phyloP scores from a whole-genome alignment of 2,329 filamentous ascomycete genomes.

The Keithomyces neogunnii region DNA sequence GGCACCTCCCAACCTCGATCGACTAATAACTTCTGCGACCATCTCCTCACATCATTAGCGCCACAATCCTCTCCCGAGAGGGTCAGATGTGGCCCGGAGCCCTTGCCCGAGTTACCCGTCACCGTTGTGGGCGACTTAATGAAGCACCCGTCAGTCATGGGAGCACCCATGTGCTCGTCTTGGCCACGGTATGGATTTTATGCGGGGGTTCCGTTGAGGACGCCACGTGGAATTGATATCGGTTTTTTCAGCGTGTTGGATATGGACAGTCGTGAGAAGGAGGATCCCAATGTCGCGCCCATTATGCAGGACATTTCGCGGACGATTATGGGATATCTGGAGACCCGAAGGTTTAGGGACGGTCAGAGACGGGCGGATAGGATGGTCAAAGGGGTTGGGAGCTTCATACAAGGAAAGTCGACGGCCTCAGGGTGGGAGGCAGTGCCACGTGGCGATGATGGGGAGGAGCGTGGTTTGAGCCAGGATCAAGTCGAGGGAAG shows the following conservation, averaged over 20 bases:
- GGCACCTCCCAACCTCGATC: slow-evolving; percentile 22
- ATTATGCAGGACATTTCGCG: slow-evolving; percentile 19
- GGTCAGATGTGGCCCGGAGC: not conserved
- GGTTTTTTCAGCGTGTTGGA: slow-evolving; percentile 28
- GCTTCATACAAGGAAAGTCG: slow-evolving; percentile 25
- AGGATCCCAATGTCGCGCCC: slow-evolving; percentile 16
- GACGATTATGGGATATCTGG: slow-evolving; percentile 28
- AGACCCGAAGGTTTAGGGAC: slow-evolving; percentile 18
- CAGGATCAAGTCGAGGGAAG: not conserved
- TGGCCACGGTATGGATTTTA: slow-evolving; percentile 25
- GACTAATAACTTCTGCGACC: slow-evolving; percentile 19
- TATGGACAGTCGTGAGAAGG: slow-evolving; percentile 5
- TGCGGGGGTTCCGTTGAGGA: slow-evolving; percentile 32
- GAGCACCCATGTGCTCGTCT: slow-evolving; percentile 14
- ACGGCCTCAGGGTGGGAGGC: slow-evolving; percentile 18
- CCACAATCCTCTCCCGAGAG: not conserved
- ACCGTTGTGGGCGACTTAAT: slow-evolving; percentile 25
- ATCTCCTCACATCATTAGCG: slow-evolving; percentile 11
- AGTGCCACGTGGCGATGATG: not conserved
- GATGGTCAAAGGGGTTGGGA: slow-evolving; percentile 27
- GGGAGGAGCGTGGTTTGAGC: not conserved
- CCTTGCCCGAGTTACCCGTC: slow-evolving; percentile 18
- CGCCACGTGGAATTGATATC: slow-evolving; percentile 31
- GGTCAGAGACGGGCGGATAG: slow-evolving; percentile 23
- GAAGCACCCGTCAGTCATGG: slow-evolving; percentile 19